A percentile compares a stretch with the other conserved stretches of the same genome.
These are phyloP conservation scores for Tulasnella sp. DNA, from an alignment of 768 basidiomycete genomes.

Conservation along the genomic window DNA sequence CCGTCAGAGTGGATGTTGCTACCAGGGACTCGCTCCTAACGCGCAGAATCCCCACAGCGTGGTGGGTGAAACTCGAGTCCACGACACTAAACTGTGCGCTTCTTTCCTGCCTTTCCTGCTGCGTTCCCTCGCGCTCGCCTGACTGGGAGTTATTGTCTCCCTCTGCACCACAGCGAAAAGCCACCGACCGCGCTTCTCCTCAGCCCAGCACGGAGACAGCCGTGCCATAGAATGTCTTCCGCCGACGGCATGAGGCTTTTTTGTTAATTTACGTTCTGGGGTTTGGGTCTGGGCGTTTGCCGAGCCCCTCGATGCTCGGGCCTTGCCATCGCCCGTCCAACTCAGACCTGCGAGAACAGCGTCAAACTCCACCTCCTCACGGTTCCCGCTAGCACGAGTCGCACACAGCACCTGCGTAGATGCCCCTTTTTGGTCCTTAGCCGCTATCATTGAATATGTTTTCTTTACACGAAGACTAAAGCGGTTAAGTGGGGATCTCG, in stretches of 20 bases:
- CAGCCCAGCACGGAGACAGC: neutral
- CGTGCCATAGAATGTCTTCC: neutral
- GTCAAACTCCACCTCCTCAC: too few relatives aligned
- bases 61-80: neutral
- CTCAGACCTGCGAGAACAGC: neutral
- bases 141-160: neutral
- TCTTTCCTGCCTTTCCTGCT: neutral
- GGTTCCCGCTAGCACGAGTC: neutral
- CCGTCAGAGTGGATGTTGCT: too few relatives aligned
- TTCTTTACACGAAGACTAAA: neutral
- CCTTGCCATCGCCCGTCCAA: neutral
- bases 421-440: neutral
- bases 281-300: neutral
- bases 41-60: neutral
- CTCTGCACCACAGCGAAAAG: neutral
- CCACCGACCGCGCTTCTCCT: neutral
- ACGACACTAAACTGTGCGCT: neutral
- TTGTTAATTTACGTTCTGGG: neutral
- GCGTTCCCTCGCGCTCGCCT: neutral
- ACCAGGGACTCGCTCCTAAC: neutral
- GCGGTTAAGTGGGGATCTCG: neutral
- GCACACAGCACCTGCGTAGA: neutral
- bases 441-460: neutral
- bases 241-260: neutral
- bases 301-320: neutral